Conservation (phyloP, 225 moss, liverwort and hornwort genomes). For the Pseudoscleropodium purum region DNA sequence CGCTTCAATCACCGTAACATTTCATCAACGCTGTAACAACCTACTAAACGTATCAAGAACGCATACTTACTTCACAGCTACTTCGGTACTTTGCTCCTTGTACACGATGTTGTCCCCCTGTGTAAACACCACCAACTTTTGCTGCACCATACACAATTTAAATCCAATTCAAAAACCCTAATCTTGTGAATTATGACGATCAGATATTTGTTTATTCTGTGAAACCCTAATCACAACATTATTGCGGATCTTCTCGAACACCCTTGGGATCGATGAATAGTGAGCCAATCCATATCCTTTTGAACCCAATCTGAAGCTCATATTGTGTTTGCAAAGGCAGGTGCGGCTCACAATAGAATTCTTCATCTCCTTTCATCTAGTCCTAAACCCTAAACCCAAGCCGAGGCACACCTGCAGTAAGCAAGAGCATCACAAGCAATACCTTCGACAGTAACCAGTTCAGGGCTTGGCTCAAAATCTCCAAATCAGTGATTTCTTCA, state of each 20-base stretch:
- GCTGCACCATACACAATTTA: conserved; percentile 32
- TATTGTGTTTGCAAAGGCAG: neutral
- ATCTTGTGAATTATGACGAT: neutral
- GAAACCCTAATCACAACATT: neutral
- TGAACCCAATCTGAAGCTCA: neutral
- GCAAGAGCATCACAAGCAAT: neutral
- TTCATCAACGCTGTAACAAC: neutral
- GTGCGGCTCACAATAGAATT: neutral
- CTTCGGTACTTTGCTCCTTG: conserved; percentile 63
- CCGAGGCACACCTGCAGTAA: neutral
- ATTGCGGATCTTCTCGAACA: neutral
- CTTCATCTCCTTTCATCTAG: neutral
- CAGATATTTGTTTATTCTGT: neutral
- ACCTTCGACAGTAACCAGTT: conserved; percentile 74
- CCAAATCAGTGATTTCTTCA: conserved; percentile 43
- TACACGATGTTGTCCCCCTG: conserved; percentile 67
- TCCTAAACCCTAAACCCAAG: neutral
- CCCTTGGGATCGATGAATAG: neutral
- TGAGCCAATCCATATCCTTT: neutral
- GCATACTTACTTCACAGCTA: conserved; percentile 59
- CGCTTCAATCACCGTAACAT: neutral
- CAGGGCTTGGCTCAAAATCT: conserved; percentile 48
- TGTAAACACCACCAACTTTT: conserved; percentile 60
- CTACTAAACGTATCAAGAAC: neutral
- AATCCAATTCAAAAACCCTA: neutral